Base-by-base conservation (phyloP, 768 basidiomycete species). In the Lanmaoa rubissima region DNA sequence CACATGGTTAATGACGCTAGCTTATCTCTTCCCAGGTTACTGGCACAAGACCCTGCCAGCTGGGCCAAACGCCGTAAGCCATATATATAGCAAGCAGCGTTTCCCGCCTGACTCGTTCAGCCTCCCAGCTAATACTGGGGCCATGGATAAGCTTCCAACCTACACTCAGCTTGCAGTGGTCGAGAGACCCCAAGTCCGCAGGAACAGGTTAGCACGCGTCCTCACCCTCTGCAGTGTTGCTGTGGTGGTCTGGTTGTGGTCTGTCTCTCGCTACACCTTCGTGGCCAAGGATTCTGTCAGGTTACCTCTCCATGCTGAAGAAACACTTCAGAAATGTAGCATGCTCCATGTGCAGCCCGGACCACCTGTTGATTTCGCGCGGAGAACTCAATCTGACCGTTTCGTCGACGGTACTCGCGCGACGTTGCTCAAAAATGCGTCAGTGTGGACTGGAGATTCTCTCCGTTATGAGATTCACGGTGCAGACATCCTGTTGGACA, bases 381-480 rank as follows among this genome's bases (percentile, higher is more conserved):
- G 55, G 40, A 69, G 73, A 51, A 61, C 64, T 54, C 72, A 65
- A 46, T 78, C 77, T 41, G 76, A 77, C 48, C 66, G 76, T 48
- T 77, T 69, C 38, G 75, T 65, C 34, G 48, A 66, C 4, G 79
- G 75, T 1, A 78, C 80, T 1, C 61, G 57, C 26, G 64, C 77
- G 3, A 71, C 71, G 8, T 63, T 76, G 56, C 68, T 84, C 41
- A 70, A 52, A 55, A 83, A 83, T 59, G 82, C 76, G 32, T 81
- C 79, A 1, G 62, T 84, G 21, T 83, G 82, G 82, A 82, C 81
- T 0, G 82, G 82, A 14, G 65, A 74, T 31, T 40, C 74, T 24
- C 61, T 70, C 13, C 77, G 75, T 6, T 67, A 71, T 17, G 69
- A 68, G 31, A 58, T 81, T 19, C 56, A 69, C 16, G 69, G 69